Conservation (phyloP, 768 basidiomycete species). For the Leccinum incarnatum region DNA sequence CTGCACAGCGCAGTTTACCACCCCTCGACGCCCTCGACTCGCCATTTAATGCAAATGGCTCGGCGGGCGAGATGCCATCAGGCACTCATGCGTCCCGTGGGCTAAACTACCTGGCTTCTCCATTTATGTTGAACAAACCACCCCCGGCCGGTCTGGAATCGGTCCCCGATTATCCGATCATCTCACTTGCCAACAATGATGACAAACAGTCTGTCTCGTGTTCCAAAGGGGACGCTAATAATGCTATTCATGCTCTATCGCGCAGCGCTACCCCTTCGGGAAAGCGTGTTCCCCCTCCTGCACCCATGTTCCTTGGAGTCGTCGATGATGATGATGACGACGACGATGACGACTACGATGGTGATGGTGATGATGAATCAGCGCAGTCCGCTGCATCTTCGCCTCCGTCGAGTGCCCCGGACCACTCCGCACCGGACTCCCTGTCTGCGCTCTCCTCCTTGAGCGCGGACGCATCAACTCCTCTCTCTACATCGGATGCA, state of each 20-base stretch:
- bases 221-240: neutral
- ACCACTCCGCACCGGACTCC: neutral
- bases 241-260: neutral
- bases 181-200: neutral
- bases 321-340: neutral
- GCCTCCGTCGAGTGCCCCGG: constrained; percentile 5
- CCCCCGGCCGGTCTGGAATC: constrained; percentile 3
- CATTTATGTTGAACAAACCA: constrained; percentile 9
- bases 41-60: constrained; percentile 9
- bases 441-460: constrained; percentile 2
- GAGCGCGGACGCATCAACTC: constrained; percentile 4
- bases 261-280: constrained; percentile 6
- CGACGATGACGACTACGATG: neutral
- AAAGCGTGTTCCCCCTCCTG: neutral
- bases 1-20: constrained; percentile 3
- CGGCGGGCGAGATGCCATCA: neutral
- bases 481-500: constrained; percentile 1
- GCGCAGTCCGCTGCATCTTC: constrained; percentile 2
- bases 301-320: neutral
- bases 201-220: neutral
- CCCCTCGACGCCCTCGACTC: constrained; percentile 16
- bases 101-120: constrained; percentile 14
- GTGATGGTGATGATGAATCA: neutral
- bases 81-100: neutral
- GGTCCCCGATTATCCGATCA: neutral